Evolutionary conservation across 139 green algal species (phyloP), one percentile per base, ranked within the genome.

Genomic region (Astrephomene gubernaculifera): DNA sequence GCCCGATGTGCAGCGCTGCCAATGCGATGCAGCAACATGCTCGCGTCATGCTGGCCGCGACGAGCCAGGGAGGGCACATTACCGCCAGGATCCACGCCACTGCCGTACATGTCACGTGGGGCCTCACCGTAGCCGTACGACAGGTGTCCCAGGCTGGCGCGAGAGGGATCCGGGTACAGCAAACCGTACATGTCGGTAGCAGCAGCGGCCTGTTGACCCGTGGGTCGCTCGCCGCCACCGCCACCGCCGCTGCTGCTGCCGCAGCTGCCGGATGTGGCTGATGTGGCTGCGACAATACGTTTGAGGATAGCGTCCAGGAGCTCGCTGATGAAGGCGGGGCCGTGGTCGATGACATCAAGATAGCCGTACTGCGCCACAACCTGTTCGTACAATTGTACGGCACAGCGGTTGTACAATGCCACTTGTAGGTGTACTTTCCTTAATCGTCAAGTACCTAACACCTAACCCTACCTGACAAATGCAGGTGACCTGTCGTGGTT

Each of bases 301-400:
- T 57, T 68, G 24, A 82, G 54, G 36, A 85, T 53, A 1, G 49
- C 60, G 39, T 60, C 35, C 38, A 83, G 63, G 2, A 90, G 49
- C 17, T 79, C 71, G 17, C 52, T 53, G 53, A 93, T 43, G 61
- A 93, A 94, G 35, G 49, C 43, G 10, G 45, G 19, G 35, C 69
- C 86, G 57, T 93, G 91, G 54, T 89, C 53, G 0, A 92, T 76
- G 0, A 31, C 25, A 65, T 94, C 91, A 49, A 86, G 80, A 71
- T 94, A 94, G 54, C 91, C 91, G 63, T 94, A 94, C 2, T 82
- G 76, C 6, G 87, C 71, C 1, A 93, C 79, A 0, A 89, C 89
- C 52, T 93, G 83, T n/a, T 71, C 83, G 54, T 44, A 45, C 38
- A 67, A 70, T 36, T 3, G 38, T n/a, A 33, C 61, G 25, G 21